Evolutionary conservation across 495 filamentous ascomycete species (phyloP).

Genomic region (Hyaloscypha variabilis): DNA sequence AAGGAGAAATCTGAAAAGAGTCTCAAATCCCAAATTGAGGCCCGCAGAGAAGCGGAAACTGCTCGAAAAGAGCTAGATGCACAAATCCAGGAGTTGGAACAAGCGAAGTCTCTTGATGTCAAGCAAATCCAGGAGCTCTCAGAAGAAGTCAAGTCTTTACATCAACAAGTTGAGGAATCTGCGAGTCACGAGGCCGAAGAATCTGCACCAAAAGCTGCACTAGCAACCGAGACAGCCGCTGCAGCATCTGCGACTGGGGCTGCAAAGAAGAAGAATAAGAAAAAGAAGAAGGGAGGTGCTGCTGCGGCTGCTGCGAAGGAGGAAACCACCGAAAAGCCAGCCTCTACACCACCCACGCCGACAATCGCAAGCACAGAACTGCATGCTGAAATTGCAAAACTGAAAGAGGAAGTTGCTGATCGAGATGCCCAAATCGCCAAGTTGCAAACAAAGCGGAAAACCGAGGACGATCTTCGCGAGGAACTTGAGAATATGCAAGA

Average conservation of each 20-base stretch:
- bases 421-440: slow-evolving; percentile 51
- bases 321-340: slow-evolving; percentile 29
- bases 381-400: slow-evolving; percentile 29
- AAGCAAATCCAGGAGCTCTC: slow-evolving; percentile 40
- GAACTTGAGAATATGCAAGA: slow-evolving; percentile 86
- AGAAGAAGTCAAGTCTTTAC: slow-evolving; percentile 22
- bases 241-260: slow-evolving; percentile 32
- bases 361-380: slow-evolving; percentile 9
- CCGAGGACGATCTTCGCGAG: slow-evolving; percentile 82
- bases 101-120: slow-evolving; percentile 20
- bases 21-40: slow-evolving; percentile 30
- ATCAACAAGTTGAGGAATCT: slow-evolving; percentile 25
- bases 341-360: slow-evolving; percentile 13
- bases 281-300: slow-evolving; percentile 73
- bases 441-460: slow-evolving; percentile 63
- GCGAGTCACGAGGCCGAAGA: slow-evolving; percentile 26
- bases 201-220: slow-evolving; percentile 3
- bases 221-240: slow-evolving; percentile 10
- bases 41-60: slow-evolving; percentile 21
- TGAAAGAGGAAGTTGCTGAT: slow-evolving; percentile 43
- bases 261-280: slow-evolving; percentile 83
- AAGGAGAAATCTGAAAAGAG: slow-evolving; percentile 25
- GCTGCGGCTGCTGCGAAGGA: slow-evolving; percentile 23
- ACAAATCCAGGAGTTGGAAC: slow-evolving; percentile 27
- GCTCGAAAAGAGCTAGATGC: slow-evolving; percentile 14